Evolutionary conservation across 169 alveolate species (phyloP).

Genomic region (Besnoitia besnoiti): DNA sequence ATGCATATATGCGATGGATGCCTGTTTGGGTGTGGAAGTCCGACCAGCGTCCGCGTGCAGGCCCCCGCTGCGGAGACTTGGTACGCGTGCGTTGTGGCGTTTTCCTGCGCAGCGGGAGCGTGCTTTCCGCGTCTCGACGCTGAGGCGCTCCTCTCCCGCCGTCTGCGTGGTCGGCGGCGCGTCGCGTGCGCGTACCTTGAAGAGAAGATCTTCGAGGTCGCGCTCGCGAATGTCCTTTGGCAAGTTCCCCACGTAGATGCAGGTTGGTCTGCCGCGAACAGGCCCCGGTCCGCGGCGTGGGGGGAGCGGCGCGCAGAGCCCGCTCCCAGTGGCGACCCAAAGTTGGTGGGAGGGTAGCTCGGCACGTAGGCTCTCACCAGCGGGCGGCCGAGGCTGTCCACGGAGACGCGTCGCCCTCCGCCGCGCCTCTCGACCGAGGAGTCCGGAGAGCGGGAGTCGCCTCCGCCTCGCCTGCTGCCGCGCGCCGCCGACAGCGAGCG

Average conservation of each 20-base stretch:
- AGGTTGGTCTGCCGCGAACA: slow-evolving; percentile 4
- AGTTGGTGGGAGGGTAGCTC: neutral
- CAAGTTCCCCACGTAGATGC: slow-evolving; percentile 51
- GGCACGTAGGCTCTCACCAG: neutral
- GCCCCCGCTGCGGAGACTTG: no score
- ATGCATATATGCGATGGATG: neutral
- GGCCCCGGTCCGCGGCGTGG: slow-evolving; percentile 8
- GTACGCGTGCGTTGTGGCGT: no score
- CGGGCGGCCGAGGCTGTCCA: neutral
- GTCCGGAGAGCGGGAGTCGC: no score
- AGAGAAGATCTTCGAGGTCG: slow-evolving; percentile 23
- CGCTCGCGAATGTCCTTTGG: slow-evolving; percentile 43
- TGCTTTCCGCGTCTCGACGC: no score
- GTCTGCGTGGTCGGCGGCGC: no score
- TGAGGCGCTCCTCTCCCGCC: no score
- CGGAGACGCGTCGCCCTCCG: neutral
- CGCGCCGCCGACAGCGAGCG: no score
- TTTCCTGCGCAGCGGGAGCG: no score
- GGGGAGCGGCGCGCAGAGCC: neutral
- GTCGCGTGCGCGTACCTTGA: slow-evolving; percentile 52
- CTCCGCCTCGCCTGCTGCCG: no score
- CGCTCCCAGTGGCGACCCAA: neutral
- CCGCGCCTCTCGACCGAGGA: no score
- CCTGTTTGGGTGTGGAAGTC: neutral
- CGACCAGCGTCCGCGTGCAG: no score